Evolutionary conservation across 2,329 filamentous ascomycete species (phyloP).

Genomic region (Alternaria angustiovoidea): DNA sequence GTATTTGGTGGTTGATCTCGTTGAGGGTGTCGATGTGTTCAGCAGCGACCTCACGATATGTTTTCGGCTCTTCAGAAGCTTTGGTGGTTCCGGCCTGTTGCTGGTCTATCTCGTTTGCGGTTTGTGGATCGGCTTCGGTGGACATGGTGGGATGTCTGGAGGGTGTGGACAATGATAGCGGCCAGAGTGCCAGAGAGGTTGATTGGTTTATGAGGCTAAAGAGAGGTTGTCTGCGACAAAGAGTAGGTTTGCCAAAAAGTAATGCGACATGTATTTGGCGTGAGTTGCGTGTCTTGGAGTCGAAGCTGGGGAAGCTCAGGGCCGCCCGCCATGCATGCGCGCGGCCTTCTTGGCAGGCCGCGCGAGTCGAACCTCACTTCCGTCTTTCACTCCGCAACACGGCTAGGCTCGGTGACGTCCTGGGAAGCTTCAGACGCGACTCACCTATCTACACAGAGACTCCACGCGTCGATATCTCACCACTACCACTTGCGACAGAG

Average conservation of each 20-base stretch:
- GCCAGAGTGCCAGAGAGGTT: not conserved
- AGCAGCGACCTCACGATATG: conserved; percentile 43
- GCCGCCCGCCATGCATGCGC: conserved; percentile 5
- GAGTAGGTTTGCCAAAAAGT: not conserved
- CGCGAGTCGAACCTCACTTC: conserved; percentile 33
- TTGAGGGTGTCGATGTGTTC: conserved; percentile 44
- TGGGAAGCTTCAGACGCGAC: conserved; percentile 11
- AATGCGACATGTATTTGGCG: not conserved
- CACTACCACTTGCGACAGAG: not conserved
- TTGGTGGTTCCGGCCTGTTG: conserved; percentile 6
- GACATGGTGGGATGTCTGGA: conserved; percentile 25
- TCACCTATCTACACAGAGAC: not conserved
- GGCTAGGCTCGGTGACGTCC: conserved; percentile 14
- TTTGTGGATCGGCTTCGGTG: conserved; percentile 12
- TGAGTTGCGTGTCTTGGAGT: not conserved
- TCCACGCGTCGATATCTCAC: conserved; percentile 6
- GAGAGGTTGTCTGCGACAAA: not conserved
- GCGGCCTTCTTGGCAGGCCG: conserved; percentile 30
- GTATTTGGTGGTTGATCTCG: conserved; percentile 39
- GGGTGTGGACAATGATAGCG: not conserved
- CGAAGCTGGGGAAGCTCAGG: conserved; percentile 10
- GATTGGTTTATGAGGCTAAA: not conserved
- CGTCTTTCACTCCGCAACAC: conserved; percentile 32
- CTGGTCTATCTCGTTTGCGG: conserved; percentile 6
- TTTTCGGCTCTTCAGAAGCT: conserved; percentile 23